Base-by-base conservation (phyloP, 2,329 filamentous ascomycete genomes). In the Fusarium chlamydosporum region DNA sequence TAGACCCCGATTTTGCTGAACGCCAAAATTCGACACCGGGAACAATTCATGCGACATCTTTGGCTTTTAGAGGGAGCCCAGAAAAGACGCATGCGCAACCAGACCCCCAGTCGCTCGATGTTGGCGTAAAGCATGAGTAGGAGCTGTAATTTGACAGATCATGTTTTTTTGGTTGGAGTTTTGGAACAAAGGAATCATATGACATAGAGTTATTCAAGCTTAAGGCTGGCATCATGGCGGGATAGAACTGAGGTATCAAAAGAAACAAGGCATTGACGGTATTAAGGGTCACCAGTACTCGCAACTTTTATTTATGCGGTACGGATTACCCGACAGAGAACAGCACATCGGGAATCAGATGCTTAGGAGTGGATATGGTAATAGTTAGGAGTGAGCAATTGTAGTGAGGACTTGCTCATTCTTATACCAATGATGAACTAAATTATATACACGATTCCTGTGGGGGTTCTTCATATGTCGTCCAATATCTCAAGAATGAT, bases 1-100 rank as follows among this genome's bases (percentile, higher is more conserved):
- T 52, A 31, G 55, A 60, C 37, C 53, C 41, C 6, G 56, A 51
- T 33, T 52, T 46, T 37, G 42, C 45, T 29, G 57, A 61, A 46
- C 56, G 41, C 18, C 59, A 67, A 27, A 75, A 75, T 11, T 71
- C 75, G 20, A 79, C 78, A 6, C 72, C 78, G 13, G 72, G 74
- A 11, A 67, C 76, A 9, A 75, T 79, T 35, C 75, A 79, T 51
- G 74, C 82, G 27, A 84, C 83, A 15, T 78, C 85, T 31, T 77
- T 90, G 71, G 86, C 88, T 72, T 87, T 87, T 79, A 85, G 88
- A 73, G 85, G 85, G 68, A 89, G 87, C 72, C 87, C 88, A 26
- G 88, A 89, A 74, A 89, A 89, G 79, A 73, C 80, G 51, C 79
- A 81, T 53, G 73, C 75, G 46, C 70, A 79, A 34, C 72, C 76